Percentiles rank a stretch among this genome's conserved stretches.
These are phyloP conservation scores for Ustilago hordei DNA, from an alignment of 1,284 basidiomycete genomes.

Conservation along the genomic window DNA sequence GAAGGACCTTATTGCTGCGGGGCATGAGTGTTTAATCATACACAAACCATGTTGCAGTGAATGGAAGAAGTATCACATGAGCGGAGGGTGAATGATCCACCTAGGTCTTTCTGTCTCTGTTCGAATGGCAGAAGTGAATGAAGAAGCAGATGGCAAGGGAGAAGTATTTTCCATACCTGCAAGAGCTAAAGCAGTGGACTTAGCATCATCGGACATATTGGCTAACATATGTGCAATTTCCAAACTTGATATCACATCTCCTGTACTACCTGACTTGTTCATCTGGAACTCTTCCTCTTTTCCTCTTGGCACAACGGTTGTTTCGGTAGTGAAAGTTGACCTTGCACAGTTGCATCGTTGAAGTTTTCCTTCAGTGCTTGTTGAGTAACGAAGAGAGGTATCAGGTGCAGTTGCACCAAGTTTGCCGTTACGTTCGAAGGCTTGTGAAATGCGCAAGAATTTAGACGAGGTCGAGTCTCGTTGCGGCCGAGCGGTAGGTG, in stretches of 20 bases:
- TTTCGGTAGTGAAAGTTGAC: background rate
- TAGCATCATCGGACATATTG: conserved; percentile 41
- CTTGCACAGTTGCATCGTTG: conserved; percentile 1
- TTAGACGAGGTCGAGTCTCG: conserved; percentile 7
- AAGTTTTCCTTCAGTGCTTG: too few relatives aligned
- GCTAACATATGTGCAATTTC: conserved; percentile 33
- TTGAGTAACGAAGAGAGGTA: too few relatives aligned
- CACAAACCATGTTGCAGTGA: background rate
- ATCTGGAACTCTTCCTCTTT: background rate
- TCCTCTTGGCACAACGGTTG: background rate
- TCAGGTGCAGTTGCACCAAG: background rate
- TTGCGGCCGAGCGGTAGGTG: background rate
- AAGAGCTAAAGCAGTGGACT: conserved; percentile 19
- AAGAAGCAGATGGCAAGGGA: background rate
- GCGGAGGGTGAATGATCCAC: conserved; percentile 35
- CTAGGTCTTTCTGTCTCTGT: background rate
- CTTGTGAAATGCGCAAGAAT: conserved; percentile 8
- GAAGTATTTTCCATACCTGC: conserved; percentile 29
- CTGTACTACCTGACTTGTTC: background rate
- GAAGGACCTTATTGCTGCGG: too few relatives aligned
- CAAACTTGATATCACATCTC: background rate
- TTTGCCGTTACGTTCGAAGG: background rate
- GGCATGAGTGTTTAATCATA: too few relatives aligned
- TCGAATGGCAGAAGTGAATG: background rate
- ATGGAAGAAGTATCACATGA: background rate